phyloP scores from a whole-genome alignment of 108 stramenopile genomes.

The Conticribra guillardii region DNA sequence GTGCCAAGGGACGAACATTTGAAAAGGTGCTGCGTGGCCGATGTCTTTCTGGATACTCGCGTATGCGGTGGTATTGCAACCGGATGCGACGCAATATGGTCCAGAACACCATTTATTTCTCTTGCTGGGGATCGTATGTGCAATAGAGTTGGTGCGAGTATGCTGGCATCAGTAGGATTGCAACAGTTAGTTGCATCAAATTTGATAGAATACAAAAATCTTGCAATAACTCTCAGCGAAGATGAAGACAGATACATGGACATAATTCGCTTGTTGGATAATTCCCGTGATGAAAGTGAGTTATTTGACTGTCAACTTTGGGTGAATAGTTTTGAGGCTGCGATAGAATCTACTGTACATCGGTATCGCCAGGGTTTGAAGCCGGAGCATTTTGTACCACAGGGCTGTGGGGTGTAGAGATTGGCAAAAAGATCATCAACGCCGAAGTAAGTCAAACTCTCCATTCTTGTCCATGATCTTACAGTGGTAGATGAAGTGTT shows the following conservation, averaged over 20 bases:
- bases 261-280: slow-evolving; percentile 9
- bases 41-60: slow-evolving; percentile 8
- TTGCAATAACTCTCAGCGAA: slow-evolving; percentile 5
- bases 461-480: slow-evolving; percentile 66
- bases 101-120: slow-evolving; percentile 2
- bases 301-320: slow-evolving; percentile 7
- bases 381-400: too few species aligned
- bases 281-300: neutral
- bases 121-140: slow-evolving; percentile 4
- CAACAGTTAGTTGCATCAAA: slow-evolving; percentile 2
- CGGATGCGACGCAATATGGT: slow-evolving; percentile 6
- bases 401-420: too few species aligned
- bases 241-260: slow-evolving; percentile 16
- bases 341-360: neutral
- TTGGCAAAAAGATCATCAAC: too few species aligned
- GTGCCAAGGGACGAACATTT: slow-evolving; percentile 7
- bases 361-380: too few species aligned
- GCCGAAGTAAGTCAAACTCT: too few species aligned
- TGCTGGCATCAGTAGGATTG: neutral
- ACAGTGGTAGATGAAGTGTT: too few species aligned
- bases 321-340: neutral
- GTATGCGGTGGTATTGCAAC: slow-evolving; percentile 3
- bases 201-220: neutral
- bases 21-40: neutral
- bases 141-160: slow-evolving; percentile 10